Evolutionary conservation across 106 monocot species (phyloP).

Genomic region (Chionographis japonica): DNA sequence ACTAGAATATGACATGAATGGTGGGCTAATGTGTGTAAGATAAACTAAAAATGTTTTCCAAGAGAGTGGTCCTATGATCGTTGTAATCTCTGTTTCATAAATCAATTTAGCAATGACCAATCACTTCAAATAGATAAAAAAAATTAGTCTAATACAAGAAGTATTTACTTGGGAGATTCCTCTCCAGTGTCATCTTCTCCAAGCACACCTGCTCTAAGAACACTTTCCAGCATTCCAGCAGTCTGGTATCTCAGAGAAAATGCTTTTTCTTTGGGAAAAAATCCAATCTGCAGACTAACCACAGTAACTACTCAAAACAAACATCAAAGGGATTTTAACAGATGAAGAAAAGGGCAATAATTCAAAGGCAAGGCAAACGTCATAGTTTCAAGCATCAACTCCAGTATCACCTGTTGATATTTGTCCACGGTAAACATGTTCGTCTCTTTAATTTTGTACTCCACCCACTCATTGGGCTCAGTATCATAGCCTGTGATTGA

Average conservation of each 20-base stretch:
- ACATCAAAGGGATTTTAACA: slow-evolving; percentile 3
- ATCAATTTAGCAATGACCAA: too few species aligned
- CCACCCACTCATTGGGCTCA: slow-evolving; percentile 68
- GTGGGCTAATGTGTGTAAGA: too few species aligned
- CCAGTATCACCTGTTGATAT: slow-evolving; percentile 80
- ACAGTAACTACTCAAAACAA: slow-evolving; percentile 18
- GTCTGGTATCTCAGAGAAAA: slow-evolving; percentile 96
- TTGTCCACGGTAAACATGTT: slow-evolving; percentile 95
- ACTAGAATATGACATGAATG: too few species aligned
- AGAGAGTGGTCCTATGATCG: too few species aligned
- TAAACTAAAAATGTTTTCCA: too few species aligned
- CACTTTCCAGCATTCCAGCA: slow-evolving; percentile 91
- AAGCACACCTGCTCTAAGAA: slow-evolving; percentile 83
- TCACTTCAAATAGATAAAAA: too few species aligned
- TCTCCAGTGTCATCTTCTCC: slow-evolving; percentile 97
- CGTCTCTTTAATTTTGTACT: slow-evolving; percentile 99
- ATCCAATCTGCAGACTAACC: slow-evolving; percentile 76
- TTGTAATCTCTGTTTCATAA: too few species aligned
- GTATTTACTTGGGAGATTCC: slow-evolving; percentile 72
- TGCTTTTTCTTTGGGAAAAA: slow-evolving; percentile 78
- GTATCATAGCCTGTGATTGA: slow-evolving; percentile 43
- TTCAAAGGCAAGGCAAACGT: neutral
- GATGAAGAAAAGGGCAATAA: neutral
- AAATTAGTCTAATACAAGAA: neutral
- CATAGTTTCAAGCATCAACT: neutral